Percentiles rank a stretch among this genome's conserved stretches.
These are phyloP conservation scores for Fusarium protoensiforme DNA, from an alignment of 2,329 filamentous ascomycete genomes.

Conservation along the genomic window DNA sequence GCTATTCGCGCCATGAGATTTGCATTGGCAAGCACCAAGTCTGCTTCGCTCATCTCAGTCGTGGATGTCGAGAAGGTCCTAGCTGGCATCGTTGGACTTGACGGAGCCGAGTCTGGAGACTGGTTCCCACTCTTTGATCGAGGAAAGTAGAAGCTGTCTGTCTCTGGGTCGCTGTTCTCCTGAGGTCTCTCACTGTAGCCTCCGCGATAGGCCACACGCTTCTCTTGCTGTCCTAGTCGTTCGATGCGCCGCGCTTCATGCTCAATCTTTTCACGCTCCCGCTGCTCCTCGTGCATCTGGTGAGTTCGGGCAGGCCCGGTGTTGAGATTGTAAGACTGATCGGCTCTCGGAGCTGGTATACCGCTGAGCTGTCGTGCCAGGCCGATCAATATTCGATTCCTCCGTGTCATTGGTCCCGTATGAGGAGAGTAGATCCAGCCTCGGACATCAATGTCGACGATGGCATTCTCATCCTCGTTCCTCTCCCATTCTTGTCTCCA, in stretches of 20 bases:
- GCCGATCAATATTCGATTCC: conserved; percentile 87
- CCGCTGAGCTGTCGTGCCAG: conserved; percentile 89
- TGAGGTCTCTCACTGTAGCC: conserved; percentile 77
- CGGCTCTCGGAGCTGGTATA: conserved; percentile 74
- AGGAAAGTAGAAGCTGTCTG: conserved; percentile 45
- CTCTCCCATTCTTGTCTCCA: conserved; percentile 84
- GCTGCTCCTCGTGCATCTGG: conserved; percentile 57
- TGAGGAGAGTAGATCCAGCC: conserved; percentile 96
- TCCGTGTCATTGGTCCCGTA: conserved; percentile 83
- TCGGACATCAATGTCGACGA: conserved; percentile 93
- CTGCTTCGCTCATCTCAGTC: conserved; percentile 76
- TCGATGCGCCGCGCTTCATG: conserved; percentile 83
- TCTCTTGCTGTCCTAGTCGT: conserved; percentile 75
- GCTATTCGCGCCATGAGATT: conserved; percentile 88
- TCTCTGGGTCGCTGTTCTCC: conserved; percentile 52
- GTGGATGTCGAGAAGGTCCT: conserved; percentile 50
- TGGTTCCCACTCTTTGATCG: conserved; percentile 47
- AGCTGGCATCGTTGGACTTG: conserved; percentile 56
- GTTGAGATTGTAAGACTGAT: conserved; percentile 43
- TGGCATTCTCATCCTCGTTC: conserved; percentile 82
- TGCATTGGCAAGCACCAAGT: conserved; percentile 82
- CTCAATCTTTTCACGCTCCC: conserved; percentile 74
- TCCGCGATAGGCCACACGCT: conserved; percentile 75
- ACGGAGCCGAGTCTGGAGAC: conserved; percentile 53
- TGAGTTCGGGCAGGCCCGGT: conserved; percentile 34